Evolutionary conservation across 805 yeast genomes (phyloP).

Genomic region (Clavispora santaluciae): DNA sequence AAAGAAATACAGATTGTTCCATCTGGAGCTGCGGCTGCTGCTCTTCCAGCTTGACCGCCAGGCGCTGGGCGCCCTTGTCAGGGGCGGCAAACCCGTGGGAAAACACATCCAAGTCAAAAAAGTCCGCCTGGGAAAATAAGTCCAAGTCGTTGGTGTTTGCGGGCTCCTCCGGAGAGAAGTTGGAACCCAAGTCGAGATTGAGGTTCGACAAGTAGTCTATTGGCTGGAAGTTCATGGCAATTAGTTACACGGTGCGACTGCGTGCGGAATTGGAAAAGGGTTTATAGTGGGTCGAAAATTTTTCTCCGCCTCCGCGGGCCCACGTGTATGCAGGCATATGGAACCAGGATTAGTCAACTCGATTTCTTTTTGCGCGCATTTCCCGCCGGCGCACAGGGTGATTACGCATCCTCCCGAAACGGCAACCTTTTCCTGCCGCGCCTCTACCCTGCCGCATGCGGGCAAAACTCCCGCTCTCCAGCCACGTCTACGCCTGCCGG

Average conservation of each 20-base stretch:
- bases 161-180: conserved; percentile 17
- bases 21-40: not conserved
- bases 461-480: not conserved
- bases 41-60: conserved; percentile 6
- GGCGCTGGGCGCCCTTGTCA: conserved; percentile 7
- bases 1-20: not conserved
- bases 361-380: not conserved
- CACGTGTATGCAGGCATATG: not conserved
- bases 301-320: not conserved
- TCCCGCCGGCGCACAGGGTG: not conserved
- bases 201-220: conserved; percentile 37
- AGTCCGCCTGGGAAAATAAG: conserved; percentile 35
- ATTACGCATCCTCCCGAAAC: not conserved
- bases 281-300: not conserved
- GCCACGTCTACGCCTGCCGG: not conserved
- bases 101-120: conserved; percentile 35
- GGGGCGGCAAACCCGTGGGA: conserved; percentile 16
- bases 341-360: not conserved
- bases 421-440: not conserved
- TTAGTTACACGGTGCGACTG: not conserved
- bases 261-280: not conserved
- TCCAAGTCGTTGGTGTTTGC: conserved; percentile 29
- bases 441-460: no score
- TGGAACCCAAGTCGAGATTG: conserved; percentile 34
- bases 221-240: conserved; percentile 36